Evolutionary conservation across 345 rosid genomes (phyloP), one percentile per base, ranked within the genome.

Genomic region (Brassica carinata): DNA sequence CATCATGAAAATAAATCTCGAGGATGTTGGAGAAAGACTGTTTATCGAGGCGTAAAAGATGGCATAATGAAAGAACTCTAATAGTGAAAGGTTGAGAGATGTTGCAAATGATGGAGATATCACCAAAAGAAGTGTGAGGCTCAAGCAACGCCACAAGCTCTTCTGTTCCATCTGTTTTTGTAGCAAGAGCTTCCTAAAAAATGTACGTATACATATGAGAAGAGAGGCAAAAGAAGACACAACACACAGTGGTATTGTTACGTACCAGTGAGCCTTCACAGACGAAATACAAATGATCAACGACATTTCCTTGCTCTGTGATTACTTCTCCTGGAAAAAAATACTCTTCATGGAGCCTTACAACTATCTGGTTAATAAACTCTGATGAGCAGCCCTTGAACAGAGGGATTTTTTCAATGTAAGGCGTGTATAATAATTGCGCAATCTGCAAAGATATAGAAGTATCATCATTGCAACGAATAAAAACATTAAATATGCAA

Each of bases 291-390:
- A 96, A 89, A 48, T 96, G 95, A 86, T 96, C 99, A 27, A 92
- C 97, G 5, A 87, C 97, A 63, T 84, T 88, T 65, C 98, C 99
- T 77, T 90, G 98, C 84, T 91, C 97, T 87, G 91, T 83, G 77
- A 96, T 88, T 63, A 94, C 91, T 90, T 96, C 98, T 81, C 98
- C 97, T 0, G 98, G 99, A 69, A 96, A 96, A 84, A 89, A 93
- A 82, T 94, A 94, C 77, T 96, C 99, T 87, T 96, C 99, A 81
- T 96, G 98, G 55, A 96, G 90, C 81, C 86, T 90, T 69, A 83
- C 88, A 29, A 86, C 98, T 57, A 96, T 90, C 83, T 96, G 99
- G 76, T 87, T 91, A 18, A 96, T 87, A 64, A 96, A 90, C 84
- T 94, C 98, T 0, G 87, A 65, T 10, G 99, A 94, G 78, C 99